Base-by-base conservation (phyloP, 495 filamentous ascomycete species). In the Podospora pseudoanserina region DNA sequence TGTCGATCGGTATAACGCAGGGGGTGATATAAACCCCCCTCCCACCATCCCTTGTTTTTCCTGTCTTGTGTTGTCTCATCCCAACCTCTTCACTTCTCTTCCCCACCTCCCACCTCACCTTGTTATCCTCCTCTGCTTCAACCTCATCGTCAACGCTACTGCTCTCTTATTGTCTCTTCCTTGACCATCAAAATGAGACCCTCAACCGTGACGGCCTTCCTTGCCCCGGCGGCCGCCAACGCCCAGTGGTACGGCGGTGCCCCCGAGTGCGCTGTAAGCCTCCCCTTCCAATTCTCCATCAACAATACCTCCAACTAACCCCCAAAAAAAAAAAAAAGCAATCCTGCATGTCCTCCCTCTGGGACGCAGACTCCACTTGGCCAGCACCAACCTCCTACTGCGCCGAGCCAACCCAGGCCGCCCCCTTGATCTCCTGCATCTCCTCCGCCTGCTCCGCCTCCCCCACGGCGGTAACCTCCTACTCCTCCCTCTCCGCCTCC, bases 301-400 rank as follows among this genome's bases (percentile, higher is more conserved):
- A 18, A 30, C 15, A 39, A 57, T 23, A 39, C 20, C 63, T 44
- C 67, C 32, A 18, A 11, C 32, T 15, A 19, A 39, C 56, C 0
- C 32, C 34, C 55, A n/a, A n/a, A n/a, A n/a, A n/a, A n/a, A n/a
- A 23, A 23, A 58, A 58, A 56, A 56, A 19, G 55, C 77, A 83
- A 76, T 70, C 71, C 63, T 83, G 81, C 58, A 76, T 83, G 57
- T 79, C 78, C 18, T 79, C 81, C n/a, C 71, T 68, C 62, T 83
- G 77, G 77, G 63, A 68, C 9, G 71, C 74, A 5, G 62, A 73
- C 28, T 70, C 68, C 62, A 67, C 74, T 61, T 83, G 81, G 81
- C 81, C 81, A 5, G 77, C 77, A 18, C 80, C 81, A 9, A 80
- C 79, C n/a, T 72, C 65, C 49, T 83, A 79, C 77, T 83, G 81